Evolutionary conservation across 1,284 basidiomycete genomes (phyloP).

Genomic region (Cryptococcus sp.): DNA sequence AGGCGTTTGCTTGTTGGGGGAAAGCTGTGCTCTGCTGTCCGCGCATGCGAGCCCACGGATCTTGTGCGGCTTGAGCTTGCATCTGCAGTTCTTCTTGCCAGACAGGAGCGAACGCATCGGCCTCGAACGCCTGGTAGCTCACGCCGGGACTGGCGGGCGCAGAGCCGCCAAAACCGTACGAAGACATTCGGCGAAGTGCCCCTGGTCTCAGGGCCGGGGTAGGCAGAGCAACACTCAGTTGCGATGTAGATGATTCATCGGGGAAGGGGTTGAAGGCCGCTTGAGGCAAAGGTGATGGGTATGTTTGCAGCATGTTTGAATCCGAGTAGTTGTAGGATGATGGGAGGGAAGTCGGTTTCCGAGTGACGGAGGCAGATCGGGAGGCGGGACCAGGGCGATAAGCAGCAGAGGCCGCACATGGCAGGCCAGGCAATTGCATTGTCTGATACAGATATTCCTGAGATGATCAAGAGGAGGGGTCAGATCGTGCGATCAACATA

Average conservation of each 20-base stretch:
- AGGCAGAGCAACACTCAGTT: constrained; percentile 5
- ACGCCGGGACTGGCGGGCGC: constrained; percentile 4
- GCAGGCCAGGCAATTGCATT: constrained; percentile 12
- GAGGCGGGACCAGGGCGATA: constrained; percentile 14
- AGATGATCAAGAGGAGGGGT: not conserved
- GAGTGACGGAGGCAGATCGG: constrained; percentile 15
- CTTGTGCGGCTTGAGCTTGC: not conserved
- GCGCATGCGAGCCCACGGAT: constrained; percentile 21
- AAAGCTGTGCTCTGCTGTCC: not conserved
- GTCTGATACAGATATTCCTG: constrained; percentile 20
- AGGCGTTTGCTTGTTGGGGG: constrained; percentile 6
- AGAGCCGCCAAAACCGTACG: constrained; percentile 12
- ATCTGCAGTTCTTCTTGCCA: constrained; percentile 7
- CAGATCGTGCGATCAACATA: not conserved
- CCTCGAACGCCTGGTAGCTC: constrained; percentile 14
- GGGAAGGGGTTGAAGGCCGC: constrained; percentile 3
- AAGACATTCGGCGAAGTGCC: constrained; percentile 11
- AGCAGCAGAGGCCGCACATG: constrained; percentile 6
- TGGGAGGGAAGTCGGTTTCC: constrained; percentile 18
- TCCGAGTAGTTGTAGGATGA: constrained; percentile 14
- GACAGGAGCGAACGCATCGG: constrained; percentile 22
- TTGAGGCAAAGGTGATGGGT: constrained; percentile 13
- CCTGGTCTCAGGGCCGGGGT: constrained; percentile 11
- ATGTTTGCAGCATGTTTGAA: constrained; percentile 4
- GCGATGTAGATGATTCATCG: not conserved